A percentile compares a stretch with the other conserved stretches of the same genome.
phyloP scores from a whole-genome alignment of 257 asterid species.

The Gentiana dahurica region DNA sequence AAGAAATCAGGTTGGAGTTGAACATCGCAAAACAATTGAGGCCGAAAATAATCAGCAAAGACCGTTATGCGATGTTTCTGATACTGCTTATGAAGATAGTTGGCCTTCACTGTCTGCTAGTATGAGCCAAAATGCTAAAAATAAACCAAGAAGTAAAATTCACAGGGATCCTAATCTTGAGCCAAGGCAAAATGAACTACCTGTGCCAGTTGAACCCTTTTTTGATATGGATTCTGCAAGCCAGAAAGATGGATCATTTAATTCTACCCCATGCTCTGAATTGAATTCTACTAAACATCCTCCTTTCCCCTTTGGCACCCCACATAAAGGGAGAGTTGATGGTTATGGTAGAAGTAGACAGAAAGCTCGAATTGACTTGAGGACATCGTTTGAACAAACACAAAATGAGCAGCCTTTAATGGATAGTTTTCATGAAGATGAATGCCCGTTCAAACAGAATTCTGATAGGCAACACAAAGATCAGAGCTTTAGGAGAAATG shows the following conservation, averaged over 20 bases:
- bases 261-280: constrained; percentile 5
- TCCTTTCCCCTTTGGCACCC: too few relatives aligned
- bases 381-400: constrained; percentile 8
- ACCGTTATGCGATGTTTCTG: background rate
- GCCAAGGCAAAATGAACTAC: constrained; percentile 7
- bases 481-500: too few relatives aligned
- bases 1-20: too few relatives aligned
- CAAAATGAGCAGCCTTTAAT: too few relatives aligned
- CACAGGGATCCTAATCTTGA: constrained; percentile 14
- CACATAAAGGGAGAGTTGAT: too few relatives aligned
- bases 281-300: too few relatives aligned
- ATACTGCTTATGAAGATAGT: constrained; percentile 10
- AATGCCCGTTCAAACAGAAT: background rate
- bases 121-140: background rate
- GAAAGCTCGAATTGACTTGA: constrained; percentile 15
- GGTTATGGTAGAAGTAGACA: too few relatives aligned
- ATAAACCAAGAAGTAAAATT: constrained; percentile 21
- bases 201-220: background rate
- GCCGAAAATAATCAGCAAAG: too few relatives aligned
- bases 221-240: background rate
- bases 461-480: too few relatives aligned
- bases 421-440: too few relatives aligned
- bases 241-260: constrained; percentile 5
- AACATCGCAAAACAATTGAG: too few relatives aligned
- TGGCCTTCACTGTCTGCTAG: constrained; percentile 21